These are phyloP conservation scores for Pythium periplocum DNA, from an alignment of 352 stramenopile genomes.

Conservation along the genomic window DNA sequence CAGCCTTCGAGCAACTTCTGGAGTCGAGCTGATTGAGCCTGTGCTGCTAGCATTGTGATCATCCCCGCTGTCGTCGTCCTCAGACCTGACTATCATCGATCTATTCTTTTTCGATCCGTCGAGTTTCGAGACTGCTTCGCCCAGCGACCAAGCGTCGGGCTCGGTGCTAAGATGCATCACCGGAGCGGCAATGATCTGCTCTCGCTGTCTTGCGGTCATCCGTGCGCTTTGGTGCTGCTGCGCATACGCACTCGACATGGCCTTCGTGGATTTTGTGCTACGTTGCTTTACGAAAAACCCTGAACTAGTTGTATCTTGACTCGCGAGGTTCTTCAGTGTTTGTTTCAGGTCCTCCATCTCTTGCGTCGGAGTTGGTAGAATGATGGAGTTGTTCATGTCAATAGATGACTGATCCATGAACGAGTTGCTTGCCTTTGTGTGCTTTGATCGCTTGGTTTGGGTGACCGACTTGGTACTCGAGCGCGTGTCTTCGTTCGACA, in stretches of 20 bases:
- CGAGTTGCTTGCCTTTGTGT: neutral
- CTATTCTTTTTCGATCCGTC: constrained; percentile 7
- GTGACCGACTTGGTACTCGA: too few relatives aligned
- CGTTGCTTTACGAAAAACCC: neutral
- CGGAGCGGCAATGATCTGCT: too few relatives aligned
- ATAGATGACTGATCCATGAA: constrained; percentile 1
- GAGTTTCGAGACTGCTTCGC: neutral
- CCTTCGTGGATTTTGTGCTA: neutral
- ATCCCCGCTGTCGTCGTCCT: neutral
- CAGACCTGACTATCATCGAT: neutral
- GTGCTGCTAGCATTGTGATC: neutral
- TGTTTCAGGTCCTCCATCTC: constrained; percentile 71
- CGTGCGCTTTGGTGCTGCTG: too few relatives aligned
- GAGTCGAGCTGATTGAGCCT: constrained; percentile 3
- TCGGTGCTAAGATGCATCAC: too few relatives aligned
- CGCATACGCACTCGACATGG: neutral
- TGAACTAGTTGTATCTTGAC: constrained; percentile 14
- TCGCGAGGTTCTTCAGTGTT: constrained; percentile 57
- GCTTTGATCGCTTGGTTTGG: neutral
- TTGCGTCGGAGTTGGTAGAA: constrained; percentile 30
- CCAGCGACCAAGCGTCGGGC: too few relatives aligned
- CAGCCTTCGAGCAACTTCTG: constrained; percentile 8
- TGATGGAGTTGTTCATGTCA: constrained; percentile 16
- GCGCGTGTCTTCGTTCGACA: neutral
- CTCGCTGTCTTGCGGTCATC: too few relatives aligned